Percentiles rank a stretch among this genome's conserved stretches.
Conservation (phyloP, 75 land plant species). For the Pseudotsuga menziesii region DNA sequence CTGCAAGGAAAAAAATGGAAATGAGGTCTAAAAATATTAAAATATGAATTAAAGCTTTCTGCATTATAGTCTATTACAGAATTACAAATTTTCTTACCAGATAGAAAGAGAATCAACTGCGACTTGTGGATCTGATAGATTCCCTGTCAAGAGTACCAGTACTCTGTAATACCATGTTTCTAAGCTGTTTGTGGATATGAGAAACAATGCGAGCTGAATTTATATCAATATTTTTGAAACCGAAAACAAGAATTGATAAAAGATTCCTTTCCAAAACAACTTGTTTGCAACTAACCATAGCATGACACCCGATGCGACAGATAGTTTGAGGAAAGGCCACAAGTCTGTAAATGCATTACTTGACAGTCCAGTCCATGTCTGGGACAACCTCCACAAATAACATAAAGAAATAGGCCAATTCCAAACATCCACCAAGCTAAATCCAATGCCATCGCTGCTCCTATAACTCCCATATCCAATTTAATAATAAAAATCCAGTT, state of each 20-base stretch:
- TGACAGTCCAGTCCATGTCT: conserved; percentile 20
- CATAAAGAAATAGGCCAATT: conserved; percentile 1
- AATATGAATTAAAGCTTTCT: not conserved
- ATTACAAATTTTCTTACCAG: not conserved
- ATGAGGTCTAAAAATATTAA: not conserved
- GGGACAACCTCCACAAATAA: not conserved
- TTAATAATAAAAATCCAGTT: conserved; percentile 17
- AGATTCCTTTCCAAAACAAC: too few species aligned
- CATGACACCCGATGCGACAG: conserved; percentile 17
- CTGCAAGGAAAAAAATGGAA: conserved; percentile 15
- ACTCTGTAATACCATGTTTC: conserved; percentile 8
- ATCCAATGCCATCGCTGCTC: conserved; percentile 24
- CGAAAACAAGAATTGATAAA: too few species aligned
- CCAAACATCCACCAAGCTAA: conserved; percentile 23
- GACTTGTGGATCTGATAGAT: conserved; percentile 1
- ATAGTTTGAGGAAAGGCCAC: not conserved
- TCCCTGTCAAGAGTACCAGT: not conserved
- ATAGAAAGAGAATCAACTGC: conserved; percentile 7
- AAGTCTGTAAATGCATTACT: conserved; percentile 23
- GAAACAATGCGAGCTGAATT: too few species aligned
- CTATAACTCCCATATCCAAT: conserved; percentile 19
- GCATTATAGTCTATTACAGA: too few species aligned
- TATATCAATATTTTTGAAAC: too few species aligned
- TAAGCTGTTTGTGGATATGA: not conserved
- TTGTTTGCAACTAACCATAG: too few species aligned